Base-by-base conservation (phyloP, 108 stramenopile species). In the Cylindrotheca closterium region DNA sequence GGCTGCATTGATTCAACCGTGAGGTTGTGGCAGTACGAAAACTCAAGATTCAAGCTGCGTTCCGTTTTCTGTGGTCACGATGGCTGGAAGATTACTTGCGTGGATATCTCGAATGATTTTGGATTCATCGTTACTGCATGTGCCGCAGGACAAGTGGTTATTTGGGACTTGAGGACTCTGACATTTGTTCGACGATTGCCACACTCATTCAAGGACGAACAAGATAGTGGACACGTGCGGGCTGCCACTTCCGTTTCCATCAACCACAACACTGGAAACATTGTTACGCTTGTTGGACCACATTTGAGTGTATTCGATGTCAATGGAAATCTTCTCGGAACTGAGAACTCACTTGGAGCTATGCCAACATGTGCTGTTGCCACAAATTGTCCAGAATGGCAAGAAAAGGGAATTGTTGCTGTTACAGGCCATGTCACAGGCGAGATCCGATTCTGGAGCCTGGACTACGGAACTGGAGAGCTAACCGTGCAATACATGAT, bases 381-480 rank as follows among this genome's bases (percentile, higher is more conserved):
- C 19, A 94, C 95, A 1, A 83, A 86, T 55, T 95, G 96, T 75
- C 84, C 94, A 25, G 92, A 96, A 66, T 98, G 97, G 97, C 92
- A 83, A 73, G 82, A 93, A 52, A 59, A 86, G 47, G 97, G 97
- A 19, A 88, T 96, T 51, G 90, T 91, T 23, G 92, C 83, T 27
- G 90, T 96, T 25, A 94, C 95, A 18, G 97, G 97, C 23, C 97
- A 98, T 63, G 79, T 83, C 60, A 91, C 93, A 63, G 97, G 97
- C n/a, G 85, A 94, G 67, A 84, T 97, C 15, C 75, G 82, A 19
- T 81, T 98, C 29, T 98, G 97, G 97, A 79, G 87, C 22, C 62
- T 96, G 26, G 77, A 90, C 64, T 79, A 82, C 60, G 65, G 83
- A 23, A 75, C 66, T 0, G 60, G 56, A n/a, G 58, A 72, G 46